Base-by-base conservation (phyloP, 306 rosid species). In the Cucurbita ficifolia region DNA sequence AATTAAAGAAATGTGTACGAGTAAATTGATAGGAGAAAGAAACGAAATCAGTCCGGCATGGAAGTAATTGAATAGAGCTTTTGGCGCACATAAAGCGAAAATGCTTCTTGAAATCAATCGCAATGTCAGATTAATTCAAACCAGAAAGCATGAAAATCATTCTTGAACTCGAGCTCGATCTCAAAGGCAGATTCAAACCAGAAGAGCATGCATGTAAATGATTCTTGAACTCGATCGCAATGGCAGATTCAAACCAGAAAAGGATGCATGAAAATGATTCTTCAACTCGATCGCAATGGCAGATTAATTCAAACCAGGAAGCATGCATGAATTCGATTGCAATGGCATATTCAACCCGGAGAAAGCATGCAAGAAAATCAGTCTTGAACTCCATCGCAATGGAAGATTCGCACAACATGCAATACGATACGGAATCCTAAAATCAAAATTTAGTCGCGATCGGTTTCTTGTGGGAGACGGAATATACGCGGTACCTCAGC, bases 401-500 rank as follows among this genome's bases (percentile, higher is more conserved):
- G 2, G 10, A 48, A 48, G n/a, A 48, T 48, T 48, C 52, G 52
- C 6, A 14, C 8, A 50, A 17, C 5, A 50, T 14, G 54, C 19
- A 50, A 50, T 50, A 17, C 54, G 54, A 16, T 14, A 3, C 19
- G 19, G 17, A 14, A 50, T 5, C 8, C 62, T 8, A 56, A 56
- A 7, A 17, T 51, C 8, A 51, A 51, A 52, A 17, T 7, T 6
- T n/a, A 52, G 10, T 52, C 19, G 54, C 19, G 19, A 50, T 21
- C 29, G 14, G 54, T 14, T 54, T 17, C 59, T 55, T 18, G 35
- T 18, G 60, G 10, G 19, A 55, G 60, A 55, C 55, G 18, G n/a
- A 10, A 49, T n/a, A 39, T 39, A 39, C 8, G 43, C 43, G 21
- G 53, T 45, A 83, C 87, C 87, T 84, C 85, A 12, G 87, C 83